Conservation (phyloP, 306 rosid genomes). For the Dryas drummondii region DNA sequence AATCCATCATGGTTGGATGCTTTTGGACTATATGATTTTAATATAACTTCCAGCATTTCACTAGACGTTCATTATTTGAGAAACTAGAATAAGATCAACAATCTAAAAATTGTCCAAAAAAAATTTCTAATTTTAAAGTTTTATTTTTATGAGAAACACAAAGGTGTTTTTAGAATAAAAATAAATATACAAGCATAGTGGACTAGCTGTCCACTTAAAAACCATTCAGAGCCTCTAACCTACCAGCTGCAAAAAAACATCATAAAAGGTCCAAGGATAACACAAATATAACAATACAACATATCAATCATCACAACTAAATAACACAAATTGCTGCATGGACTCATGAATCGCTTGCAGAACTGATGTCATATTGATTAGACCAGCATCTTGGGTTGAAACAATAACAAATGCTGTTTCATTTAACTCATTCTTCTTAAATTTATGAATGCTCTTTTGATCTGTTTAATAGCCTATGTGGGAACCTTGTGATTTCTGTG, state of each 20-base stretch:
- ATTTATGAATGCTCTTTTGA: not conserved
- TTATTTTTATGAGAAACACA: not conserved
- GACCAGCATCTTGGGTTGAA: slow-evolving; percentile 1
- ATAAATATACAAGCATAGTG: too few relatives aligned
- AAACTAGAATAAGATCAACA: not conserved
- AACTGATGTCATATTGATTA: not conserved
- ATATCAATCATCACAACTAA: too few relatives aligned
- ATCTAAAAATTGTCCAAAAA: not conserved
- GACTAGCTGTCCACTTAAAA: not conserved
- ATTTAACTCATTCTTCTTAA: not conserved
- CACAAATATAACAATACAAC: too few relatives aligned
- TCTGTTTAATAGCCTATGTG: not conserved
- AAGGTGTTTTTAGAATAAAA: not conserved
- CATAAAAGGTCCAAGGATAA: too few relatives aligned
- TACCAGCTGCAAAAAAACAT: not conserved
- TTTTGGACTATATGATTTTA: slow-evolving; percentile 2
- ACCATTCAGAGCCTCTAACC: not conserved
- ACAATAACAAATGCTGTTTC: not conserved
- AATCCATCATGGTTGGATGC: not conserved
- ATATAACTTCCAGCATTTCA: not conserved
- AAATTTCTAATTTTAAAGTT: too few relatives aligned
- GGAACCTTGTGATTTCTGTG: not conserved
- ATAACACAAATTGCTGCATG: not conserved
- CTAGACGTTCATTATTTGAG: not conserved
- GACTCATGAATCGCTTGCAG: not conserved